Evolutionary conservation across 495 filamentous ascomycete genomes (phyloP).

Genomic region (Haplographium delicatum): DNA sequence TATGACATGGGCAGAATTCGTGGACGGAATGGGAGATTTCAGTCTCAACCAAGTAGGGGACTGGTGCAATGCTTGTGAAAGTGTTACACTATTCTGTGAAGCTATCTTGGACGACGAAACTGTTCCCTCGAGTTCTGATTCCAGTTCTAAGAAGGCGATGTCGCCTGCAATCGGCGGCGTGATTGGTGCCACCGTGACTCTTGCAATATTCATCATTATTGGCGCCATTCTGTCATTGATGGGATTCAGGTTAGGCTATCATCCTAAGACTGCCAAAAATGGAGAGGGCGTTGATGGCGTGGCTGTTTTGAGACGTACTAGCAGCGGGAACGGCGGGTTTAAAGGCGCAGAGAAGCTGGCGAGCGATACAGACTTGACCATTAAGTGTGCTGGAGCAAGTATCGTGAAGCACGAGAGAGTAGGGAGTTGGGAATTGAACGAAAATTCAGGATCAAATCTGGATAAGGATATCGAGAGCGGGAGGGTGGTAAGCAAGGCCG

Average conservation of each 20-base stretch:
- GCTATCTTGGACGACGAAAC: conserved; percentile 25
- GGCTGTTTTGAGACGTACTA: conserved; percentile 12
- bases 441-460: conserved; percentile 15
- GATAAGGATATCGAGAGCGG: conserved; percentile 22
- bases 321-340: conserved; percentile 35
- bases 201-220: conserved; percentile 44
- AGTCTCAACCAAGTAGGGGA: conserved; percentile 42
- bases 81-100: conserved; percentile 49
- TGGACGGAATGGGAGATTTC: conserved; percentile 43
- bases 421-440: conserved; percentile 49
- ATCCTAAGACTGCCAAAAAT: neutral
- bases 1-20: conserved; percentile 54
- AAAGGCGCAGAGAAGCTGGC: conserved; percentile 45
- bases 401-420: conserved; percentile 39
- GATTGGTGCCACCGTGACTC: conserved; percentile 58
- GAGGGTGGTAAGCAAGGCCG: conserved; percentile 3
- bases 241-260: conserved; percentile 31
- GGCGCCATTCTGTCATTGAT: conserved; percentile 29
- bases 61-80: conserved; percentile 58
- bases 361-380: conserved; percentile 43
- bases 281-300: neutral
- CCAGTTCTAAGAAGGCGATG: neutral
- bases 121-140: neutral
- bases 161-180: conserved; percentile 41
- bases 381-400: conserved; percentile 24